Base-by-base conservation (phyloP, 331 rosid genomes). In the Malus hybrid region DNA sequence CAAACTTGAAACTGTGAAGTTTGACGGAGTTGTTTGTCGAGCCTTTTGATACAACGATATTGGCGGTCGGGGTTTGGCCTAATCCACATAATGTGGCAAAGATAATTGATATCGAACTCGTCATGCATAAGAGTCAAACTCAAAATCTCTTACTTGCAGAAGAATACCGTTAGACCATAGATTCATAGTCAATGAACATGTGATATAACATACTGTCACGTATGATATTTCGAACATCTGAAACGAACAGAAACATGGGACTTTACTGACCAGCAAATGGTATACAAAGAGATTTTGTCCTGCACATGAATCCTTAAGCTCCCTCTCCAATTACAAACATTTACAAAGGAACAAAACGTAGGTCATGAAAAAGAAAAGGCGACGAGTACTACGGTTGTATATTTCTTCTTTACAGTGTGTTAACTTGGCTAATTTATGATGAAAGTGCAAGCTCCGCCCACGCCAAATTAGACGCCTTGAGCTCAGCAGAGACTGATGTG, bases 391-490 rank as follows among this genome's bases (percentile, higher is more conserved):
- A 75, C 71, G 69, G 65, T 27, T 67, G 84, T 83, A 80, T 87
- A 69, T 83, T 75, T 67, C 82, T 86, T 81, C 79, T 86, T 74
- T 81, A 87, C 86, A 75, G 80, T 83, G 91, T 83, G 91, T 83
- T 90, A 85, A 82, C 80, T 81, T 65, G 64, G 72, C 79, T 81
- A 19, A 46, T 69, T 84, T 79, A 89, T 6, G 99, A 85, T 77
- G 84, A 84, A 76, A 95, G 97, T 29, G 93, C 97, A 79, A 92
- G 97, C 70, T 95, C 97, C 39, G 97, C 99, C 99, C 99, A 95
- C 27, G 99, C 99, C 83, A 95, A 70, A 77, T 97, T 90, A 74
- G 97, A 90, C 3, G 96, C 78, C 85, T 82, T 95, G 68, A 90
- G 83, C 76, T 92, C 99, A 42, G 85, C 54, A 8, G 90, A 85